A percentile compares a stretch with the other conserved stretches of the same genome.
These are phyloP conservation scores for Picocystis salinarum DNA, from an alignment of 139 green algal genomes.

Conservation along the genomic window DNA sequence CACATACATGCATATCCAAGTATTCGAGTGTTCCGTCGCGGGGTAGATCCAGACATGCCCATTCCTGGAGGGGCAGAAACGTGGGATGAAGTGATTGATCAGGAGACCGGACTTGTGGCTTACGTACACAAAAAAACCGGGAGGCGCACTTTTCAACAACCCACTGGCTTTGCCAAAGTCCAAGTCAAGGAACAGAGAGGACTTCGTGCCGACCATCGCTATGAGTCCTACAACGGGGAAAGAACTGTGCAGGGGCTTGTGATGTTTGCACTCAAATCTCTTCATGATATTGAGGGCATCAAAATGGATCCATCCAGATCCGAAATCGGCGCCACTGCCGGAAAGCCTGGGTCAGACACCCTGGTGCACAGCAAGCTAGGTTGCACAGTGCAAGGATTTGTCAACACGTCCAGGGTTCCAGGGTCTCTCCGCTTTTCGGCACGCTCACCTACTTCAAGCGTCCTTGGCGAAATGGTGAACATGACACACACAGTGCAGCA, in stretches of 20 bases:
- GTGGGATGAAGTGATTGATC: too few species aligned
- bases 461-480: slow-evolving; percentile 19
- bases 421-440: slow-evolving; percentile 4
- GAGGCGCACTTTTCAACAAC: too few species aligned
- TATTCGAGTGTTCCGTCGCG: slow-evolving; percentile 8
- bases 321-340: neutral
- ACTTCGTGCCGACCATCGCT: too few species aligned
- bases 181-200: too few species aligned
- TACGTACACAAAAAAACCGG: too few species aligned
- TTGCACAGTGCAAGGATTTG: slow-evolving; percentile 5
- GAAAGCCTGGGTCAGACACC: neutral
- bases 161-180: too few species aligned
- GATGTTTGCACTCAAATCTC: neutral
- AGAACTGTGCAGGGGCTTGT: slow-evolving; percentile 4
- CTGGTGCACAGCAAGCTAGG: slow-evolving; percentile 3
- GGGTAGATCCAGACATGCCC: too few species aligned
- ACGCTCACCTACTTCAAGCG: slow-evolving; percentile 10
- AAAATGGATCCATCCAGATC: neutral
- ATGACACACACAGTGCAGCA: slow-evolving; percentile 23
- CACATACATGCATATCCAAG: slow-evolving; percentile 11
- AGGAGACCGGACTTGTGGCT: too few species aligned
- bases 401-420: slow-evolving; percentile 1
- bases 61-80: too few species aligned
- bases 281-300: slow-evolving; percentile 6
- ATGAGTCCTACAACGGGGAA: slow-evolving; percentile 6